phyloP scores from a whole-genome alignment of 805 yeast genomes.

The Kodamaea laetipori region DNA sequence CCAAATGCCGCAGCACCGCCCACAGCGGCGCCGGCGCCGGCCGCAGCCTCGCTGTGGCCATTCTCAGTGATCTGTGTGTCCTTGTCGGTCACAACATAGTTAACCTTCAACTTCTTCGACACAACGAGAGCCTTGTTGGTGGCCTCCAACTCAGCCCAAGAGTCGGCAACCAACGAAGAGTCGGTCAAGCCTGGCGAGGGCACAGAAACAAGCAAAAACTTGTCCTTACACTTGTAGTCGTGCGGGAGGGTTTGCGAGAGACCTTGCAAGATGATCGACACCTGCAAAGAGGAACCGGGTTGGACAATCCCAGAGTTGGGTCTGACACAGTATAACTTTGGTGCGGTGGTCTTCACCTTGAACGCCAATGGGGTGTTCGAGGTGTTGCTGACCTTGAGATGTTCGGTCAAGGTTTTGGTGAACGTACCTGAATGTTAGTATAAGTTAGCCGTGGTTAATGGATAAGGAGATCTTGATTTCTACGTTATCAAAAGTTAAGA shows the following conservation, averaged over 20 bases:
- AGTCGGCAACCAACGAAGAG: constrained; percentile 58
- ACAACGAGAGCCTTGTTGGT: constrained; percentile 55
- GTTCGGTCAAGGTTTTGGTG: constrained; percentile 68
- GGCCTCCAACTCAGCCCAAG: constrained; percentile 75
- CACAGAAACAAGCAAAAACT: constrained; percentile 84
- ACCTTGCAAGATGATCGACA: constrained; percentile 85
- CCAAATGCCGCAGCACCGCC: constrained; percentile 16
- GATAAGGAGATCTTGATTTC: too few species aligned
- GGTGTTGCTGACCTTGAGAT: constrained; percentile 56
- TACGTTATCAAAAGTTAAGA: too few species aligned
- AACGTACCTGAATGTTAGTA: constrained; percentile 61
- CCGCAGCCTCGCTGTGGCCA: constrained; percentile 25
- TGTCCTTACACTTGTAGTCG: constrained; percentile 83
- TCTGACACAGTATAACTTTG: constrained; percentile 91
- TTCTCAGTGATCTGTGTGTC: constrained; percentile 19
- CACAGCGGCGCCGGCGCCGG: constrained; percentile 16
- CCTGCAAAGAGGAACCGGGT: constrained; percentile 72
- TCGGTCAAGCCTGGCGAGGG: constrained; percentile 69
- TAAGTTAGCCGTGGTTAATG: too few species aligned
- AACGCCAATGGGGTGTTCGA: constrained; percentile 68
- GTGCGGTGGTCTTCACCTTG: constrained; percentile 98
- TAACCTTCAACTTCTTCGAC: constrained; percentile 69
- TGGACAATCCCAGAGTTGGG: constrained; percentile 84
- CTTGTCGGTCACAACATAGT: constrained; percentile 43
- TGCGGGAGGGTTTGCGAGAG: constrained; percentile 70